Evolutionary conservation across 2,329 filamentous ascomycete genomes (phyloP).

Genomic region (Arthrobotrys megalospora): DNA sequence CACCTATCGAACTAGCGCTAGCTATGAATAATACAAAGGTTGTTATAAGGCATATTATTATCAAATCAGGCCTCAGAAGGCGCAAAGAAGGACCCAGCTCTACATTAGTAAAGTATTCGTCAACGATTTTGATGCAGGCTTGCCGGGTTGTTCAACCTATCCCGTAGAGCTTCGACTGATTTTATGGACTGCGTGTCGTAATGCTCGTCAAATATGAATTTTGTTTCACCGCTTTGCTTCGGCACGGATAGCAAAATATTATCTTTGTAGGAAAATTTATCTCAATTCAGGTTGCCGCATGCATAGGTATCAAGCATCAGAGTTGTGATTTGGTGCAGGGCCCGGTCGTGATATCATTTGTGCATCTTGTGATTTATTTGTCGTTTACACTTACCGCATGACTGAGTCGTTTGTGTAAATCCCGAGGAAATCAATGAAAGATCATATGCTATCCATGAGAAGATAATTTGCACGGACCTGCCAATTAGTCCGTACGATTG

Average conservation of each 20-base stretch:
- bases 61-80: not conserved
- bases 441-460: not conserved
- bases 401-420: not conserved
- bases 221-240: not conserved
- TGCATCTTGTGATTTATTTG: not conserved
- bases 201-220: not conserved
- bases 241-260: not conserved
- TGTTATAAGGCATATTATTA: constrained; percentile 10
- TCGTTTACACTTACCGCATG: not conserved
- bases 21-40: constrained; percentile 20
- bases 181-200: not conserved
- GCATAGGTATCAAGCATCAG: not conserved
- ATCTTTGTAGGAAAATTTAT: not conserved
- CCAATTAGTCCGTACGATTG: not conserved
- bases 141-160: not conserved
- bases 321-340: no score
- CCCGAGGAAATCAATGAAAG: not conserved
- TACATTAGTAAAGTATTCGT: constrained; percentile 38
- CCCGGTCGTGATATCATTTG: no score
- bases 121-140: not conserved
- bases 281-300: not conserved
- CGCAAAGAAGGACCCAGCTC: constrained; percentile 12
- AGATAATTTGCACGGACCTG: not conserved
- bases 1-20: constrained; percentile 1
- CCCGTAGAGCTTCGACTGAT: not conserved